phyloP scores from a whole-genome alignment of 2,329 filamentous ascomycete genomes.

The Aspergillus proliferans region DNA sequence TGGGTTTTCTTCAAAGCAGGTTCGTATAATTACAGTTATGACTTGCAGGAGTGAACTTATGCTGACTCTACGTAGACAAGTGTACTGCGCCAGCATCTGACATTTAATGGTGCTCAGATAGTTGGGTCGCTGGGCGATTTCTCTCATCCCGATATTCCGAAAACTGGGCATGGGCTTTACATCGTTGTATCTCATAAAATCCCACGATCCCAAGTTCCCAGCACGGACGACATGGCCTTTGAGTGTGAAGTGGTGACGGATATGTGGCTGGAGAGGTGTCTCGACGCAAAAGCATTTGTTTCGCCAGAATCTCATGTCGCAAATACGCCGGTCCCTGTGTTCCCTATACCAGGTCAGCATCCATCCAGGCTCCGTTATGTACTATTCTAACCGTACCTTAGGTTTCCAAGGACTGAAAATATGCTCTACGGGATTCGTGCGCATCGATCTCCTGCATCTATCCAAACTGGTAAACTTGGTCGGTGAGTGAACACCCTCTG shows the following conservation, averaged over 20 bases:
- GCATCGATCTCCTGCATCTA: constrained; percentile 79
- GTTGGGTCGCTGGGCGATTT: constrained; percentile 30
- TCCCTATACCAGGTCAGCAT: constrained; percentile 54
- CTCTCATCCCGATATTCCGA: constrained; percentile 27
- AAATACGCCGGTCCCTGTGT: constrained; percentile 67
- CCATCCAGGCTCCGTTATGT: neutral
- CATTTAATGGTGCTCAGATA: constrained; percentile 36
- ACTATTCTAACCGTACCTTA: constrained; percentile 13
- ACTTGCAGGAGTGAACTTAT: neutral
- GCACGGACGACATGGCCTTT: constrained; percentile 34
- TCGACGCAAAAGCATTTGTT: constrained; percentile 68
- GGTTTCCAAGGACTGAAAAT: constrained; percentile 66
- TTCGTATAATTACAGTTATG: constrained; percentile 29
- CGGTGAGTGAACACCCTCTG: constrained; percentile 39
- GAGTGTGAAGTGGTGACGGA: constrained; percentile 63
- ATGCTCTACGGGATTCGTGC: constrained; percentile 74
- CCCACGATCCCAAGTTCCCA: constrained; percentile 27
- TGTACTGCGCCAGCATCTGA: constrained; percentile 36
- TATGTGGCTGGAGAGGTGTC: constrained; percentile 86
- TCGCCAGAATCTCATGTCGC: constrained; percentile 65
- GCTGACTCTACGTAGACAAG: constrained; percentile 17
- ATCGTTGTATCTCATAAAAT: constrained; percentile 37
- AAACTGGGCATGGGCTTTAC: constrained; percentile 29
- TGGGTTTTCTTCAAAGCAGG: constrained; percentile 52
- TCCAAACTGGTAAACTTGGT: constrained; percentile 69